A percentile compares a stretch with the other conserved stretches of the same genome.
These are phyloP conservation scores for Austroboletus eburneus DNA, from an alignment of 768 basidiomycete species.

Conservation along the genomic window DNA sequence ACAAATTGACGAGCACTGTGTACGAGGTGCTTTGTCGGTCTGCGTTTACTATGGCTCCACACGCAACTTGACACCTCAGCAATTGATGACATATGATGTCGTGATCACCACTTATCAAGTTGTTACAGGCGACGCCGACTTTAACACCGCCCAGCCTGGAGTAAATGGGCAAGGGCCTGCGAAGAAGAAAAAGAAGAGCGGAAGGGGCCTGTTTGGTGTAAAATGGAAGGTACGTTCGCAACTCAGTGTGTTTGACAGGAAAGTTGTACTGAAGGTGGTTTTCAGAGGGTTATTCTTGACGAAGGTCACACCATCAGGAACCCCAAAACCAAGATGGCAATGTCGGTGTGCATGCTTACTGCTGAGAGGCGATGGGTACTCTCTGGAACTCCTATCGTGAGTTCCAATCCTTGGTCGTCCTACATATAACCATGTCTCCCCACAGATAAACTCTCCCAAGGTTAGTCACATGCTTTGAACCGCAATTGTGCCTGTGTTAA, in stretches of 20 bases:
- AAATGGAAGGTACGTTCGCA: conserved; percentile 67
- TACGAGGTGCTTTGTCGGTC: conserved; percentile 44
- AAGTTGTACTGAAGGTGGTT: not conserved
- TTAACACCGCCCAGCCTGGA: conserved; percentile 7
- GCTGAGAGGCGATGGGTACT: conserved; percentile 79
- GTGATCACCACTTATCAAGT: conserved; percentile 85
- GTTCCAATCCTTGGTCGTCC: conserved; percentile 23
- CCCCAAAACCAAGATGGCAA: conserved; percentile 79
- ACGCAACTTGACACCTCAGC: conserved; percentile 53
- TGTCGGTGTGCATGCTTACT: conserved; percentile 55
- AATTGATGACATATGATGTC: conserved; percentile 66
- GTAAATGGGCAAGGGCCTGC: conserved; percentile 26
- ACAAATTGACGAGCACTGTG: conserved; percentile 73
- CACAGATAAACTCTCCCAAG: conserved; percentile 74
- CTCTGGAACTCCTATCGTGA: conserved; percentile 86
- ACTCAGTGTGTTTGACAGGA: not conserved
- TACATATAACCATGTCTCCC: not conserved
- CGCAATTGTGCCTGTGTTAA: not conserved
- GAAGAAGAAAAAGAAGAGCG: conserved; percentile 56
- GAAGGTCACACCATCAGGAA: conserved; percentile 90
- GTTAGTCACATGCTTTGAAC: conserved; percentile 30
- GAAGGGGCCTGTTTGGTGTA: conserved; percentile 59
- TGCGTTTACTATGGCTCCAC: conserved; percentile 71
- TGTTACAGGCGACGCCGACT: conserved; percentile 51
- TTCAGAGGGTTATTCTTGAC: conserved; percentile 74